These are phyloP conservation scores for Phaeosphaeriaceae sp. DNA, from an alignment of 2,329 filamentous ascomycete genomes.

Conservation along the genomic window DNA sequence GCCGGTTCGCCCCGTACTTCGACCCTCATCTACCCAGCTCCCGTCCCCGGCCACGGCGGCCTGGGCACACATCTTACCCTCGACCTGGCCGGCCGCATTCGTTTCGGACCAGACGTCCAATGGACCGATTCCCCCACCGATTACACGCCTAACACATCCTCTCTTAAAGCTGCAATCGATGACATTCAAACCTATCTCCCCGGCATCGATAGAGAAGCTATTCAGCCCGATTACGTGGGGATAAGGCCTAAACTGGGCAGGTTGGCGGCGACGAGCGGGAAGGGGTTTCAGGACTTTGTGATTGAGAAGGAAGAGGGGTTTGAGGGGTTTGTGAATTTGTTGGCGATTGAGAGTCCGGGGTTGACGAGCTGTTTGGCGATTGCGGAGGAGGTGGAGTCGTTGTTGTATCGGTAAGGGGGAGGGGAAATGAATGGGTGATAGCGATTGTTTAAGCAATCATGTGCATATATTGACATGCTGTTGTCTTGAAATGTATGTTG, in stretches of 20 bases:
- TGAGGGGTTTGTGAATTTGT: conserved; percentile 82
- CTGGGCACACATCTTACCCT: conserved; percentile 93
- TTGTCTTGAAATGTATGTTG: too few relatives aligned
- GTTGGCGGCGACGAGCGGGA: conserved; percentile 65
- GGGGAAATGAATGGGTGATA: too few relatives aligned
- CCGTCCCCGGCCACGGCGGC: conserved; percentile 79
- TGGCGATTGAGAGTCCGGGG: conserved; percentile 93
- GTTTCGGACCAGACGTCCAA: conserved; percentile 94
- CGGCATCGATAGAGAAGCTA: conserved; percentile 66
- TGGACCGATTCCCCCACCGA: conserved; percentile 79
- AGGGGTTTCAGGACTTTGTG: conserved; percentile 83
- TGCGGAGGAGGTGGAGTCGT: conserved; percentile 72
- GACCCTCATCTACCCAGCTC: conserved; percentile 87
- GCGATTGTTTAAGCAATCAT: too few relatives aligned
- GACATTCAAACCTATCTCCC: conserved; percentile 85
- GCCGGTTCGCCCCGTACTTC: conserved; percentile 67
- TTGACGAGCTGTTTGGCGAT: conserved; percentile 88
- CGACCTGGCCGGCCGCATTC: conserved; percentile 81
- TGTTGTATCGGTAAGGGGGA: conserved; percentile 55
- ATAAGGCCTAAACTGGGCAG: conserved; percentile 83
- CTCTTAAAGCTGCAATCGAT: conserved; percentile 70
- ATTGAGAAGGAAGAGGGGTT: conserved; percentile 79
- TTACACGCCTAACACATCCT: conserved; percentile 68
- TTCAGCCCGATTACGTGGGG: conserved; percentile 86
- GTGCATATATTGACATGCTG: too few relatives aligned